Conservation (phyloP, 1,284 basidiomycete genomes). For the Peniophora sp. region DNA sequence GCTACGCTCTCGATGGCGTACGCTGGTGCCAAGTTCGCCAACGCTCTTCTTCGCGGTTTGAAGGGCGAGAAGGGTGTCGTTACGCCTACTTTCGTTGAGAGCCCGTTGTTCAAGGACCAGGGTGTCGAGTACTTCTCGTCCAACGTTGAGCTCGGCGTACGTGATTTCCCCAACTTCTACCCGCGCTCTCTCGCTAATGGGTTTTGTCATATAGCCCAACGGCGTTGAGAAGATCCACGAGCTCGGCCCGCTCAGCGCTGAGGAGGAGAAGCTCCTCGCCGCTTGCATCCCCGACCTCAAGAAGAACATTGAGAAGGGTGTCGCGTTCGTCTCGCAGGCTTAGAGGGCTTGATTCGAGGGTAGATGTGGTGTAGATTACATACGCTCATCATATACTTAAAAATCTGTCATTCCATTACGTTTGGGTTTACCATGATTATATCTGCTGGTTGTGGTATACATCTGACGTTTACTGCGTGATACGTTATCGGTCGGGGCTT, state of each 20-base stretch:
- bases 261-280: constrained; percentile 83
- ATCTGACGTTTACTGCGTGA: no score
- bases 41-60: constrained; percentile 76
- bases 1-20: constrained; percentile 91
- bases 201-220: constrained; percentile 42
- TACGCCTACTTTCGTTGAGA: constrained; percentile 85
- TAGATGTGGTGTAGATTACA: no score
- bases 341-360: neutral
- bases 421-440: no score
- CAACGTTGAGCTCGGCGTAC: constrained; percentile 84
- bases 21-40: constrained; percentile 86
- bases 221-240: constrained; percentile 89
- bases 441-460: no score
- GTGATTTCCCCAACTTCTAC: constrained; percentile 22
- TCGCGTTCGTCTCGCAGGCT: constrained; percentile 52
- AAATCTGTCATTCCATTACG: no score
- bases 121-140: constrained; percentile 89
- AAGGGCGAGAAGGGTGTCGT: constrained; percentile 82
- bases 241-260: constrained; percentile 65
- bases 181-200: neutral
- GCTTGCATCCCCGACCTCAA: constrained; percentile 88
- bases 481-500: no score
- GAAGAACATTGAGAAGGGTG: constrained; percentile 97
- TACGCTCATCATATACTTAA: no score
- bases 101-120: constrained; percentile 74